Evolutionary conservation across 2,329 filamentous ascomycete species (phyloP), one percentile per base, ranked within the genome.

Genomic region (Graphilbum sp.): DNA sequence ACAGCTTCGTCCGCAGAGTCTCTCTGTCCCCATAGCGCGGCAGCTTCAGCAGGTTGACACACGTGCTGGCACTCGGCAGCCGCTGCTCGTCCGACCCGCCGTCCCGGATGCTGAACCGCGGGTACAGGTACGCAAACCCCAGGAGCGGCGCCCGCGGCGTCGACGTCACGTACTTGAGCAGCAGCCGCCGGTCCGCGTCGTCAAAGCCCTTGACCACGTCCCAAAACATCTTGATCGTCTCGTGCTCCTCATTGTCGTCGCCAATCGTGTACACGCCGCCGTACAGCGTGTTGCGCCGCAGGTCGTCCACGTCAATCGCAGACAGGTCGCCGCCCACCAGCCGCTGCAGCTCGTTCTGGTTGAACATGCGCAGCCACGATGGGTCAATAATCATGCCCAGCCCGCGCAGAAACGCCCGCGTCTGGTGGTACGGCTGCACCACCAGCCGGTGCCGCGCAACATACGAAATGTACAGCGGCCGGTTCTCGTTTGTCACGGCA

Each of bases 331-430:
- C 90, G 38, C 86, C 84, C 15, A 98, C 81, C 6, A 98, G 75
- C 2, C 84, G 90, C 59, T 96, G 90, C 5, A 98, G 69, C 55
- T 98, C 90, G 3, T 75, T 75, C 55, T 95, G 88, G 56, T 98
- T 98, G 65, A 98, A 98, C 90, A 98, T 96, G 50, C 80, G 86
- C 5, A 98, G 69, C 90, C 90, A 98, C 4, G 75, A 74, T 0
- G 88, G 87, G 41, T 87, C 79, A 46, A 98, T 90, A 52, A 98
- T 93, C 46, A 78, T 69, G 18, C 81, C 75, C 1, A 98, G 72
- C 0, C 90, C 90, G 40, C 75, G 75, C 8, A 98, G 69, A 55
- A 98, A 98, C 2, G 86, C 85, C 18, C 75, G 69, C 1, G 87
- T 95, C 52, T 95, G 86, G n/a, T 67, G 61, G 36, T 71, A 70